A percentile compares a stretch with the other conserved stretches of the same genome.
phyloP scores from a whole-genome alignment of 1,284 basidiomycete species.

The Porphyrellus sp. region DNA sequence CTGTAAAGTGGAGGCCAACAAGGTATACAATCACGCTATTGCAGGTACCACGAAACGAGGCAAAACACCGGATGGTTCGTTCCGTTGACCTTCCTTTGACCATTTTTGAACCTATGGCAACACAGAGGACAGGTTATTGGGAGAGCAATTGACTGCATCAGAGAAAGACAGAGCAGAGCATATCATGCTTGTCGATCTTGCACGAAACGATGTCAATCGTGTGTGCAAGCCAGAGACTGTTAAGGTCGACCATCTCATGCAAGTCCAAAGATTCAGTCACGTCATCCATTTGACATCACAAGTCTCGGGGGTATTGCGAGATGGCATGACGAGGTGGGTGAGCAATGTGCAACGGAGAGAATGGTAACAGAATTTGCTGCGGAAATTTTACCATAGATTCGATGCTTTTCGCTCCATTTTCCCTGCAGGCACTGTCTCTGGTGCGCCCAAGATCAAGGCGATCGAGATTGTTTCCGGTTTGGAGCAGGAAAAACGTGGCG shows the following conservation, averaged over 20 bases:
- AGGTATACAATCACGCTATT: conserved; percentile 97
- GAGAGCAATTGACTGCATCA: conserved; percentile 72
- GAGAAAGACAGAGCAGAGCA: conserved; percentile 98
- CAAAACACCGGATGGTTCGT: conserved; percentile 75
- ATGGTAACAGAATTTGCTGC: background rate
- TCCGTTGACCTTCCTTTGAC: background rate
- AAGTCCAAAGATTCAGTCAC: conserved; percentile 94
- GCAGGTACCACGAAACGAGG: conserved; percentile 94
- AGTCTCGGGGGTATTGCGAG: conserved; percentile 85
- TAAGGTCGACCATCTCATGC: conserved; percentile 94
- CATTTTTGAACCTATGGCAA: conserved; percentile 6
- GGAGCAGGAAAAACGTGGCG: conserved; percentile 88
- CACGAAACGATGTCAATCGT: conserved; percentile 98
- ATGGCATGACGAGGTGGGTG: conserved; percentile 74
- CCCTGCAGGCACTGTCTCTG: conserved; percentile 98
- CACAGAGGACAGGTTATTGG: conserved; percentile 84
- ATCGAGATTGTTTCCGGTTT: conserved; percentile 89
- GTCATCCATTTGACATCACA: conserved; percentile 98
- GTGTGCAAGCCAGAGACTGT: conserved; percentile 95
- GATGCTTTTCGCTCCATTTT: conserved; percentile 99
- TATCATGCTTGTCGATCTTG: conserved; percentile 98
- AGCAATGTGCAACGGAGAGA: background rate
- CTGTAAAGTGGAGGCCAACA: conserved; percentile 91
- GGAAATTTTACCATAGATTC: conserved; percentile 54
- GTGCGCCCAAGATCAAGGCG: conserved; percentile 98